Base-by-base conservation (phyloP, 192 early-diverging fungal genomes). In the Rhizoclosmatium sp. region DNA sequence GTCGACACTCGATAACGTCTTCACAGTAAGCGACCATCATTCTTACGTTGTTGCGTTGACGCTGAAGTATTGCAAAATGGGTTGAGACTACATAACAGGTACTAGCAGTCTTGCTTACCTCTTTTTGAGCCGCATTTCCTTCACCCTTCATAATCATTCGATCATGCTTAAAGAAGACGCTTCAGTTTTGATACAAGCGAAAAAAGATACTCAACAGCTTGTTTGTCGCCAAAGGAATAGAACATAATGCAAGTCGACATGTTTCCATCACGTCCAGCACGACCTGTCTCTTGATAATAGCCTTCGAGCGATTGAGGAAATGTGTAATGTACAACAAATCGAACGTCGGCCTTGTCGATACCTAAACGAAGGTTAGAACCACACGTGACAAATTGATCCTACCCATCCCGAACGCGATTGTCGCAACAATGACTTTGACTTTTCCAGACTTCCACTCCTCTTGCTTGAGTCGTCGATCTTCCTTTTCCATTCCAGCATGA, bases 321-420 rank as follows among this genome's bases (percentile, higher is more conserved):
- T 10, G 93, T 91, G 82, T 94, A 93, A 71, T 99, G 98, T 16
- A 98, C 93, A 1, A 99, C 96, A 82, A 94, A 98, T 7, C 97
- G 94, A 39, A 99, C 97, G 72, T 98, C 94, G 3, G 93, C 82
- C 85, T 99, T 98, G 85, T 99, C 96, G 59, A 98, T 97, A 7
- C 89, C 86, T 85, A 48, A 31, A 31, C 31, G 31, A 31, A 31
- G 31, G 31, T 31, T 31, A 31, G 31, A 31, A 31, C 31, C 31
- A 31, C 31, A 31, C 31, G 31, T 31, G 31, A 31, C 31, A 31
- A 31, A 31, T 31, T 31, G 31, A 31, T 0, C 83, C 21, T 46
- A 82, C 95, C 97, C 96, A 99, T 97, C 7, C 98, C 97, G 86
- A 99, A 99, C 0, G 98, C 98, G 31, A 98, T 88, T 0, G 98